These are phyloP conservation scores for Phytomonas sp. DNA, from an alignment of 208 protist species.

Conservation along the genomic window DNA sequence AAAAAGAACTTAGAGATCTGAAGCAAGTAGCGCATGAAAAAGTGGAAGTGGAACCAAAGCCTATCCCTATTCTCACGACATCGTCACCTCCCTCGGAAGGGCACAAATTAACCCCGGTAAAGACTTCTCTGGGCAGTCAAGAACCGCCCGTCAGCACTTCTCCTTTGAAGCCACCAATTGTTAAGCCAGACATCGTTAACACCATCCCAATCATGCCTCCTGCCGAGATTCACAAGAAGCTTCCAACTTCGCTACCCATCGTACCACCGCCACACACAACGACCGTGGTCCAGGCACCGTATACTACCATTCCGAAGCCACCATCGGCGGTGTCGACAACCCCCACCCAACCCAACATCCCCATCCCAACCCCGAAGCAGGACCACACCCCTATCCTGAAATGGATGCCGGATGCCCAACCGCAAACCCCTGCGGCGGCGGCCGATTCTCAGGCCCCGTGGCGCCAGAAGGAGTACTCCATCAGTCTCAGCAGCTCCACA, in stretches of 20 bases:
- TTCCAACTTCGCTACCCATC: not conserved
- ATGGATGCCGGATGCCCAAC: not conserved
- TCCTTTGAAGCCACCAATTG: too few species aligned
- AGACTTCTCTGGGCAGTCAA: not conserved
- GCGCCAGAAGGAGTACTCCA: slow-evolving; percentile 13
- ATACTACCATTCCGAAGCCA: not conserved
- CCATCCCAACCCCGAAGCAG: not conserved
- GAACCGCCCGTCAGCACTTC: not conserved
- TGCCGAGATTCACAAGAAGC: not conserved
- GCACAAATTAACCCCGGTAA: not conserved
- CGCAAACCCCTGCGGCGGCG: not conserved
- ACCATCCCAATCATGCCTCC: not conserved
- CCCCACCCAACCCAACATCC: not conserved
- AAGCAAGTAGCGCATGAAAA: slow-evolving; percentile 14
- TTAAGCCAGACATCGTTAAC: not conserved
- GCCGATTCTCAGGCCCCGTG: not conserved
- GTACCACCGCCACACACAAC: not conserved
- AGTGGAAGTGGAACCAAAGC: not conserved
- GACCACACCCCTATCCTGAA: not conserved
- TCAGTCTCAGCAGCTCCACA: slow-evolving; percentile 13
- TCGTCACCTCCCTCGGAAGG: not conserved
- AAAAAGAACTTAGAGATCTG: slow-evolving; percentile 43
- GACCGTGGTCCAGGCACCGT: not conserved
- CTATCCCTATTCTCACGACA: not conserved
- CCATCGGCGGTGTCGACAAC: not conserved